Evolutionary conservation across 2,329 filamentous ascomycete species (phyloP).

Genomic region (Aspergillus aculeatus): DNA sequence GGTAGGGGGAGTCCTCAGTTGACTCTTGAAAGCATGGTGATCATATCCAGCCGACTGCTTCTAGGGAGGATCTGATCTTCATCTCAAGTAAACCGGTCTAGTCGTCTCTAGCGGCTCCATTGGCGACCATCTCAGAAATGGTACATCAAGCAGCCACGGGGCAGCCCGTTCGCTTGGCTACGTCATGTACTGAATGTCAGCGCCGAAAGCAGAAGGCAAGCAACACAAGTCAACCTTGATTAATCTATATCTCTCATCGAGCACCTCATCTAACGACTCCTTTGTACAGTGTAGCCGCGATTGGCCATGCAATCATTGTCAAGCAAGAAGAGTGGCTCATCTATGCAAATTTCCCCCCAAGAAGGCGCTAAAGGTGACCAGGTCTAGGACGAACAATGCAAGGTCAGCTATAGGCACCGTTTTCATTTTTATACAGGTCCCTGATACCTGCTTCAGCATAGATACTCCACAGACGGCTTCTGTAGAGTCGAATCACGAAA

Average conservation of each 20-base stretch:
- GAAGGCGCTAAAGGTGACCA: conserved; percentile 21
- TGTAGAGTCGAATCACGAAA: neutral
- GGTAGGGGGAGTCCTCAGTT: no score
- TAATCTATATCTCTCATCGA: neutral
- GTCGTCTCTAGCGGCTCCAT: no score
- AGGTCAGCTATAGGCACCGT: conserved; percentile 12
- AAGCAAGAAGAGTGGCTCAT: conserved; percentile 49
- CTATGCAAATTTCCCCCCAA: conserved; percentile 47
- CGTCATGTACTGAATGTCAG: conserved; percentile 50
- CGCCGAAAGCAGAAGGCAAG: conserved; percentile 52
- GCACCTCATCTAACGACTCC: conserved; percentile 10
- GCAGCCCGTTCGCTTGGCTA: conserved; percentile 17
- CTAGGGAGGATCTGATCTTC: neutral
- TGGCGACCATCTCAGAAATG: neutral
- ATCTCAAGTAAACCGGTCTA: neutral
- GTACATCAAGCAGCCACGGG: conserved; percentile 5
- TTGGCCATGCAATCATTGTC: conserved; percentile 54
- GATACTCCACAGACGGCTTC: neutral
- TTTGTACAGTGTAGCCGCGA: conserved; percentile 48
- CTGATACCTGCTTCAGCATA: neutral
- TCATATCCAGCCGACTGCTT: neutral
- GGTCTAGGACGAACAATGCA: conserved; percentile 1
- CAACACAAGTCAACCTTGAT: neutral
- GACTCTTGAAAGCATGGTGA: neutral
- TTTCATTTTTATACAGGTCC: neutral